A percentile compares a stretch with the other conserved stretches of the same genome.
Conservation (phyloP, 2,329 filamentous ascomycete species). For the Helminthosporium solani region DNA sequence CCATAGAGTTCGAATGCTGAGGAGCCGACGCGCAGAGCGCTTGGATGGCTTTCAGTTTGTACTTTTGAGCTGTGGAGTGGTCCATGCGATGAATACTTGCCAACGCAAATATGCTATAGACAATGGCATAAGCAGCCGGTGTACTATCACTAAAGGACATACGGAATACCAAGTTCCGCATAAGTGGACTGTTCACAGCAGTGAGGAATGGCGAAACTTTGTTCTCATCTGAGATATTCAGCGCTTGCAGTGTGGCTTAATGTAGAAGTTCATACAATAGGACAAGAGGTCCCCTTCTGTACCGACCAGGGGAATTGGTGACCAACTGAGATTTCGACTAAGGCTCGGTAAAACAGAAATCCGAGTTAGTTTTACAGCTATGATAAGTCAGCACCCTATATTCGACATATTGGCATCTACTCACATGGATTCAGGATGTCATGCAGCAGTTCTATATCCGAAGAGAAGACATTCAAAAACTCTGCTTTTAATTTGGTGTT, state of each 20-base stretch:
- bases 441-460: slow-evolving; percentile 5
- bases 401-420: neutral
- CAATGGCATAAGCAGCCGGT: slow-evolving; percentile 9
- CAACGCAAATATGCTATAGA: slow-evolving; percentile 14
- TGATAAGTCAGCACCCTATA: neutral
- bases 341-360: neutral
- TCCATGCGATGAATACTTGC: slow-evolving; percentile 11
- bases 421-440: slow-evolving; percentile 1
- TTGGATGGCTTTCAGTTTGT: slow-evolving; percentile 9
- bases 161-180: slow-evolving; percentile 10
- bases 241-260: neutral
- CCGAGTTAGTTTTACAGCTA: neutral
- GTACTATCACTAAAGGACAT: slow-evolving; percentile 13
- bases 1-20: no score
- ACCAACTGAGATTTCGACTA: slow-evolving; percentile 11
- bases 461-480: slow-evolving; percentile 7
- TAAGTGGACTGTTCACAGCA: slow-evolving; percentile 2
- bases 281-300: slow-evolving; percentile 8
- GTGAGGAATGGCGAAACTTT: slow-evolving; percentile 8
- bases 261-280: slow-evolving; percentile 9
- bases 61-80: slow-evolving; percentile 3
- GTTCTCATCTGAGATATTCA: slow-evolving; percentile 9
- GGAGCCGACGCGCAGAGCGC: slow-evolving; percentile 7
- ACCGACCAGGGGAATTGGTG: slow-evolving; percentile 2
- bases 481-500: neutral